Conservation (phyloP, 2,329 filamentous ascomycete species). For the Aureobasidium zeae region DNA sequence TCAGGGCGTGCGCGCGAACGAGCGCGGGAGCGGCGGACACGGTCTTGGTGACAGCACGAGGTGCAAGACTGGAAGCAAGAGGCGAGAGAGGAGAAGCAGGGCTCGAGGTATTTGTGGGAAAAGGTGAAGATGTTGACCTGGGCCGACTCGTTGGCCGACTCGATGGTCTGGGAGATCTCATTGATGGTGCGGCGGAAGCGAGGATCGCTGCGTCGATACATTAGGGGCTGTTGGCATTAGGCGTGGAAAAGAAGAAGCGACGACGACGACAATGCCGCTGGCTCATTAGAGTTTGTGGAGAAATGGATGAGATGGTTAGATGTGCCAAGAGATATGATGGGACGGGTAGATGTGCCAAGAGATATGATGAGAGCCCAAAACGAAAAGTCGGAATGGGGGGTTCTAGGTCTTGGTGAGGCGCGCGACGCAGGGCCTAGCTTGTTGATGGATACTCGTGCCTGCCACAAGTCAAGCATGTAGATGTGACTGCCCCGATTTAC, state of each 20-base stretch:
- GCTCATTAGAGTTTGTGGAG: not conserved
- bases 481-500: too few species aligned
- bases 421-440: too few species aligned
- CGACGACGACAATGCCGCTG: conserved; percentile 12
- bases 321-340: too few species aligned
- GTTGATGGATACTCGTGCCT: too few species aligned
- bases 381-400: too few species aligned
- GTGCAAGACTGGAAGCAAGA: conserved; percentile 61
- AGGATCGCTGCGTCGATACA: conserved; percentile 62
- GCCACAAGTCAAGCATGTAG: too few species aligned
- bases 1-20: conserved; percentile 56
- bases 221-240: conserved; percentile 23
- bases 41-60: conserved; percentile 63
- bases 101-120: conserved; percentile 71
- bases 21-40: conserved; percentile 60
- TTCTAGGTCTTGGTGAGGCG: too few species aligned
- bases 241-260: not conserved
- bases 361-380: too few species aligned
- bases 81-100: conserved; percentile 62
- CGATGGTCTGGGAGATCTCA: conserved; percentile 81
- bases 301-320: too few species aligned
- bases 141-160: conserved; percentile 83
- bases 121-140: conserved; percentile 86
- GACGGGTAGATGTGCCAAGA: too few species aligned
- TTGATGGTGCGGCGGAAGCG: conserved; percentile 90